Conservation (phyloP, 1,284 basidiomycete genomes). For the Bondarzewia mesenterica region DNA sequence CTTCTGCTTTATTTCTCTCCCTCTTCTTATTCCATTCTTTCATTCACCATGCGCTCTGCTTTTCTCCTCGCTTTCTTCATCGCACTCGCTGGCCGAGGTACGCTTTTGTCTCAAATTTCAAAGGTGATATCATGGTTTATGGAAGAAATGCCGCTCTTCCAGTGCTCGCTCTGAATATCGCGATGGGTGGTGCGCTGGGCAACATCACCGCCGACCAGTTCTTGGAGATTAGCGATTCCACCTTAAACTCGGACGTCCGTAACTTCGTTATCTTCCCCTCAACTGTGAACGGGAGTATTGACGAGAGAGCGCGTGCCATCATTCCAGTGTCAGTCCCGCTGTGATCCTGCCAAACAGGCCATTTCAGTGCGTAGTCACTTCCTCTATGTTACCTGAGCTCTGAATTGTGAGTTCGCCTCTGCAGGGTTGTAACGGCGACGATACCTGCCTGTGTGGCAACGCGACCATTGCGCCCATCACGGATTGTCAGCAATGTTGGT, state of each 20-base stretch:
- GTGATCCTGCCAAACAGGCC: constrained; percentile 25
- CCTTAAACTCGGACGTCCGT: constrained; percentile 34
- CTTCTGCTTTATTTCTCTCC: not conserved
- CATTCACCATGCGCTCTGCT: constrained; percentile 18
- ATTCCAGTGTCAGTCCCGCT: constrained; percentile 36
- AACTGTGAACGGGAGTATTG: not conserved
- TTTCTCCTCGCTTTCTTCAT: constrained; percentile 23
- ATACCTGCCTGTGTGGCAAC: constrained; percentile 43
- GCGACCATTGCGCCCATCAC: constrained; percentile 32
- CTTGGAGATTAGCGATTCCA: constrained; percentile 32
- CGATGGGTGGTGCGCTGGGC: constrained; percentile 27
- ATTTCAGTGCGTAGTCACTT: constrained; percentile 28
- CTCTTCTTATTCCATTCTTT: constrained; percentile 2
- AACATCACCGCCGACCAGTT: constrained; percentile 37
- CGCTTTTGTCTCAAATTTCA: constrained; percentile 6
- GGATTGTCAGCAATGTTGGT: constrained; percentile 58
- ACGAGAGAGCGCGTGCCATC: not conserved
- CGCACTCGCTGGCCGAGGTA: constrained; percentile 50
- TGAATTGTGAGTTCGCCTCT: not conserved
- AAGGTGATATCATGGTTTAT: not conserved
- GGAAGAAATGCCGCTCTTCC: no score
- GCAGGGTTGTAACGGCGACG: constrained; percentile 25
- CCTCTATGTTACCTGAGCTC: not conserved
- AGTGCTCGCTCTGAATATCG: constrained; percentile 45
- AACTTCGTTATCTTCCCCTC: not conserved